phyloP scores from a whole-genome alignment of 257 asterid genomes.

The Solanum dulcamara region DNA sequence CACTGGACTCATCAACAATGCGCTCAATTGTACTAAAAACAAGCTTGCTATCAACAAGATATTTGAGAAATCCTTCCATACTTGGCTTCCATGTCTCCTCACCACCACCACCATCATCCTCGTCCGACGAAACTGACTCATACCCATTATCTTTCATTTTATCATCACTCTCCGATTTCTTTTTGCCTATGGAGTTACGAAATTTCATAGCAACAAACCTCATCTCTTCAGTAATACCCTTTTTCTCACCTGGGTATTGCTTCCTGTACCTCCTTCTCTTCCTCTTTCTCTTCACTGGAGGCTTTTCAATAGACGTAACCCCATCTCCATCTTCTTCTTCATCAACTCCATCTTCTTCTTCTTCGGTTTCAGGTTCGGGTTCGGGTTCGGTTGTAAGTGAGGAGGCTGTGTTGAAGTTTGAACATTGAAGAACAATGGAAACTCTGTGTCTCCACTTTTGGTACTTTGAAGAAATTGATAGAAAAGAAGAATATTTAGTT shows the following conservation, averaged over 20 bases:
- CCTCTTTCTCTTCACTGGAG: constrained; percentile 27
- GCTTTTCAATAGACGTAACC: neutral
- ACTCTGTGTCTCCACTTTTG: neutral
- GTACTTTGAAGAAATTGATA: neutral
- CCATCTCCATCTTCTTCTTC: constrained; percentile 13
- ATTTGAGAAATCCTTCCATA: constrained; percentile 64
- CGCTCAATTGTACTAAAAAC: constrained; percentile 79
- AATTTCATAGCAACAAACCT: constrained; percentile 88
- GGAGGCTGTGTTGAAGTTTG: constrained; percentile 9
- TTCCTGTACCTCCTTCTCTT: constrained; percentile 61
- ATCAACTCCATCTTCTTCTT: constrained; percentile 1
- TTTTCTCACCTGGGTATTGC: constrained; percentile 70
- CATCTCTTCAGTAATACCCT: constrained; percentile 90
- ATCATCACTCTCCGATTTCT: neutral
- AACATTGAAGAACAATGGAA: constrained; percentile 6
- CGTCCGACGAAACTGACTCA: constrained; percentile 1
- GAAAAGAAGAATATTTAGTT: neutral
- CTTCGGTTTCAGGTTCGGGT: constrained; percentile 20
- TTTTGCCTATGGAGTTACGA: constrained; percentile 21
- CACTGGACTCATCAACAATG: constrained; percentile 79
- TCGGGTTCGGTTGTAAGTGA: constrained; percentile 27
- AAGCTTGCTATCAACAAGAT: constrained; percentile 70
- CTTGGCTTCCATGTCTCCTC: constrained; percentile 66
- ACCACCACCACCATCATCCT: constrained; percentile 2
- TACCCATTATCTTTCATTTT: constrained; percentile 7